A percentile compares a stretch with the other conserved stretches of the same genome.
phyloP scores from a whole-genome alignment of 352 stramenopile genomes.

The Globisporangium camurandrum region DNA sequence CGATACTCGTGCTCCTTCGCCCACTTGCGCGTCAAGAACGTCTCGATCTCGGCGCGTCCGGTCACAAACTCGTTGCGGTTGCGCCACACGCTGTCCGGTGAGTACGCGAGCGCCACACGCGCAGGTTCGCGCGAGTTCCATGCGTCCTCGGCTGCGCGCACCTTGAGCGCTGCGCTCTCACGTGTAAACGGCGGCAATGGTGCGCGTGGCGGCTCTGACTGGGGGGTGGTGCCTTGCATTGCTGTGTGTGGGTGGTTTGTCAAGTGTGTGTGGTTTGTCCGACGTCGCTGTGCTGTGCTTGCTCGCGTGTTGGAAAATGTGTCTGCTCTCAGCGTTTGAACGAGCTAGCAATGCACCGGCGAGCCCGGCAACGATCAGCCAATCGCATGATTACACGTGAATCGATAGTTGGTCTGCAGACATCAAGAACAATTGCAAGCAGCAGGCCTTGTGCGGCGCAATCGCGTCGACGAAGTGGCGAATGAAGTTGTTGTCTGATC shows the following conservation, averaged over 20 bases:
- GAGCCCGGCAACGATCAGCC: too few relatives aligned
- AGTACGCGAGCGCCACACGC: conserved; percentile 80
- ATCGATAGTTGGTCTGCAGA: too few relatives aligned
- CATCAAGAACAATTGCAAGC: too few relatives aligned
- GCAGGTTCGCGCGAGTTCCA: conserved; percentile 81
- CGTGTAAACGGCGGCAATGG: conserved; percentile 75
- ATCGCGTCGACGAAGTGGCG: too few relatives aligned
- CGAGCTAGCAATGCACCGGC: too few relatives aligned
- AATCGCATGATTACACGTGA: too few relatives aligned
- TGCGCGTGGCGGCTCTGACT: conserved; percentile 13
- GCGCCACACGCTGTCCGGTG: conserved; percentile 68
- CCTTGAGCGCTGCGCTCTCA: conserved; percentile 72
- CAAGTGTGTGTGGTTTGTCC: too few relatives aligned
- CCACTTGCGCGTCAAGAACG: conserved; percentile 80
- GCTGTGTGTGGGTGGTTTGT: neutral
- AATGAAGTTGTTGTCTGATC: too few relatives aligned
- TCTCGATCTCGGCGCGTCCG: conserved; percentile 63
- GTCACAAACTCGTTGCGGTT: conserved; percentile 81
- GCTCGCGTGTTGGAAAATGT: too few relatives aligned
- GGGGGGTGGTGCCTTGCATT: neutral
- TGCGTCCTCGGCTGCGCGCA: conserved; percentile 80
- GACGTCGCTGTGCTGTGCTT: too few relatives aligned
- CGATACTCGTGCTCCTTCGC: conserved; percentile 66
- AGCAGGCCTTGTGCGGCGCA: too few relatives aligned
- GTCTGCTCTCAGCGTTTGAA: too few relatives aligned